phyloP scores from a whole-genome alignment of 371 early-diverging fungal species.

The Saksenaea vasiformis region DNA sequence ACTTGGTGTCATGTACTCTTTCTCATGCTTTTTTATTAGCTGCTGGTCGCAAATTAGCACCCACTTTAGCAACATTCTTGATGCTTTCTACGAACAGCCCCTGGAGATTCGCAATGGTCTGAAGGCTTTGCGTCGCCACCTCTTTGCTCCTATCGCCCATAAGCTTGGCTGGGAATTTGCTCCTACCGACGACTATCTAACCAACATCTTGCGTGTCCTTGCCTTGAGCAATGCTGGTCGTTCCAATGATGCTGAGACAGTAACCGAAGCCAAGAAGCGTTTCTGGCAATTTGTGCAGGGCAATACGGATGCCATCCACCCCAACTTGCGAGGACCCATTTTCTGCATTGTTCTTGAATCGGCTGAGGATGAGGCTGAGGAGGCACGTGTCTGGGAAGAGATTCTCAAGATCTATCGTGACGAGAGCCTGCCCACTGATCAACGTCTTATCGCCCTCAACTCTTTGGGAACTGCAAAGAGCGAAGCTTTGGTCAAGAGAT shows the following conservation, averaged over 20 bases:
- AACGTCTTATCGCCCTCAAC: conserved; percentile 75
- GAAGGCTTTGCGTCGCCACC: conserved; percentile 50
- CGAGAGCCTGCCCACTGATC: conserved; percentile 65
- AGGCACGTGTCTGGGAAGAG: conserved; percentile 61
- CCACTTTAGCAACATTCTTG: conserved; percentile 50
- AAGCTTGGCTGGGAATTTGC: conserved; percentile 64
- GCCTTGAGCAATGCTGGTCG: conserved; percentile 46
- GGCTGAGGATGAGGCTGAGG: conserved; percentile 68
- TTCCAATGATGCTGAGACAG: conserved; percentile 35
- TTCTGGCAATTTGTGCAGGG: conserved; percentile 49
- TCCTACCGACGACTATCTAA: conserved; percentile 49
- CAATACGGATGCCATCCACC: conserved; percentile 64
- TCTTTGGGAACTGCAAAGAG: conserved; percentile 76
- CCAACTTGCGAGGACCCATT: conserved; percentile 83
- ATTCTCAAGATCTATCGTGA: conserved; percentile 76
- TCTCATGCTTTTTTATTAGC: conserved; percentile 14
- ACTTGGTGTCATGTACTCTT: neutral
- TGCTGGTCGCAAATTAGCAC: conserved; percentile 56
- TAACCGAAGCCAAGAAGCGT: conserved; percentile 45
- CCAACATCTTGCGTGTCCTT: conserved; percentile 48
- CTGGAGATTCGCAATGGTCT: conserved; percentile 45
- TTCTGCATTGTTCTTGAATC: conserved; percentile 73
- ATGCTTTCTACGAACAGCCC: conserved; percentile 57
- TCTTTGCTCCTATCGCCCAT: conserved; percentile 62
- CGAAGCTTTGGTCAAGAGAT: conserved; percentile 54